Percentiles rank a stretch among this genome's conserved stretches.
Evolutionary conservation across 257 asterid genomes (phyloP).

Genomic region (Rubia yunnanensis): DNA sequence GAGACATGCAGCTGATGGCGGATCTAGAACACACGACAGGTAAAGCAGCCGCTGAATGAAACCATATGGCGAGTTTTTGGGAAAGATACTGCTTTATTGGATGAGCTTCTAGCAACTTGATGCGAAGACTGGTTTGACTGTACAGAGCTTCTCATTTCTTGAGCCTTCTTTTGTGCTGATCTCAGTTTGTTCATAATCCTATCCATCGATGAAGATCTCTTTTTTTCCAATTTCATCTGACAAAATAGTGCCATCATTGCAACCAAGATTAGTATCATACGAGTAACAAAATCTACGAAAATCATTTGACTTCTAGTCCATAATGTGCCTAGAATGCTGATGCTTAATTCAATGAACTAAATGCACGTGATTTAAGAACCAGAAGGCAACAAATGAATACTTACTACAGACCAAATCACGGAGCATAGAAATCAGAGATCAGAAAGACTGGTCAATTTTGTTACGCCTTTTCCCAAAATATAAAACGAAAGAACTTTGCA

Average conservation of each 20-base stretch:
- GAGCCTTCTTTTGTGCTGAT: slow-evolving; percentile 89
- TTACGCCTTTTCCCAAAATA: too few relatives aligned
- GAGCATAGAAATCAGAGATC: neutral
- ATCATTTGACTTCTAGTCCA: neutral
- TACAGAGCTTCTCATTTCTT: slow-evolving; percentile 63
- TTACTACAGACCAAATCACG: neutral
- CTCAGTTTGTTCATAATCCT: slow-evolving; percentile 79
- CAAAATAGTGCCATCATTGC: slow-evolving; percentile 12
- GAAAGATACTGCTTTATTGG: slow-evolving; percentile 47
- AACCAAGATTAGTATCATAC: neutral
- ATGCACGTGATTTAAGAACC: neutral
- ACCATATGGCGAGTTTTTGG: slow-evolving; percentile 53
- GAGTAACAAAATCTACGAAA: neutral
- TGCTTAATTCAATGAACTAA: neutral
- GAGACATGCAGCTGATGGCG: slow-evolving; percentile 10
- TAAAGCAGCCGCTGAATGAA: slow-evolving; percentile 86
- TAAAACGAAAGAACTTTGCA: neutral
- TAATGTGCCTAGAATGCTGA: neutral
- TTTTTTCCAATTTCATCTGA: slow-evolving; percentile 94
- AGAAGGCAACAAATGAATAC: neutral
- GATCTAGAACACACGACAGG: slow-evolving; percentile 64
- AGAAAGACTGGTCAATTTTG: too few relatives aligned
- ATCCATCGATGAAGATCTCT: slow-evolving; percentile 91
- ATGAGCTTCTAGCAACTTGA: slow-evolving; percentile 37
- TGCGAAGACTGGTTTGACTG: slow-evolving; percentile 30